Evolutionary conservation across 1,284 basidiomycete species (phyloP).

Genomic region (Somion occarium): DNA sequence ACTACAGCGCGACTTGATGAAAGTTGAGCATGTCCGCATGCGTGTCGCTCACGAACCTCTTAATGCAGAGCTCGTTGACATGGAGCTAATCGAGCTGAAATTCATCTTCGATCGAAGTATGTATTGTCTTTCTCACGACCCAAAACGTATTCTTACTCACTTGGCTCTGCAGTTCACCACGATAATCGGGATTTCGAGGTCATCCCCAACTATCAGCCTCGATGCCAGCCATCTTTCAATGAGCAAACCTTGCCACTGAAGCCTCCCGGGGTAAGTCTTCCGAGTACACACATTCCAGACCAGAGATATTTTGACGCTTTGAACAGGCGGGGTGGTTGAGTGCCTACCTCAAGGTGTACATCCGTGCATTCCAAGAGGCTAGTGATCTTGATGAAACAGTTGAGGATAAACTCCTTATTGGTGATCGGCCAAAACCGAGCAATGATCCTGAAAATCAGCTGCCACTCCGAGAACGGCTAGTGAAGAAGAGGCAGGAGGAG

Average conservation of each 20-base stretch:
- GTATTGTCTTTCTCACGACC: constrained; percentile 23
- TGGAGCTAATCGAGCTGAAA: constrained; percentile 79
- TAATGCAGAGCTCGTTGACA: constrained; percentile 62
- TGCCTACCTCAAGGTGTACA: constrained; percentile 70
- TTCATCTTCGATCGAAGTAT: constrained; percentile 76
- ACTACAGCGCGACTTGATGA: constrained; percentile 71
- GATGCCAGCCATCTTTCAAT: constrained; percentile 42
- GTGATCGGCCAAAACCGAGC: constrained; percentile 68
- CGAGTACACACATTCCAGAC: neutral
- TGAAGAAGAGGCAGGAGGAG: constrained; percentile 45
- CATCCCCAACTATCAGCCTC: constrained; percentile 74
- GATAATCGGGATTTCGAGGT: constrained; percentile 83
- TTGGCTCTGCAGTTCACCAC: constrained; percentile 51
- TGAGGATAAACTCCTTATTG: constrained; percentile 73
- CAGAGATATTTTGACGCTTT: constrained; percentile 29
- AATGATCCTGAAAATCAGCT: constrained; percentile 43
- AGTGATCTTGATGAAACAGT: constrained; percentile 74
- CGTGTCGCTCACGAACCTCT: constrained; percentile 70
- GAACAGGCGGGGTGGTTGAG: constrained; percentile 53
- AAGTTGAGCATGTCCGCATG: constrained; percentile 80
- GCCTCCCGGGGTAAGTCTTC: constrained; percentile 46
- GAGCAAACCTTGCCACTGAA: constrained; percentile 65
- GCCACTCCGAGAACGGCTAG: constrained; percentile 53
- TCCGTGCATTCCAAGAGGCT: constrained; percentile 67
- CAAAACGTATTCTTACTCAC: neutral